Evolutionary conservation across 75 land plant genomes (phyloP), one percentile per base, ranked within the genome.

Genomic region (Chamaecyparis obtusa): DNA sequence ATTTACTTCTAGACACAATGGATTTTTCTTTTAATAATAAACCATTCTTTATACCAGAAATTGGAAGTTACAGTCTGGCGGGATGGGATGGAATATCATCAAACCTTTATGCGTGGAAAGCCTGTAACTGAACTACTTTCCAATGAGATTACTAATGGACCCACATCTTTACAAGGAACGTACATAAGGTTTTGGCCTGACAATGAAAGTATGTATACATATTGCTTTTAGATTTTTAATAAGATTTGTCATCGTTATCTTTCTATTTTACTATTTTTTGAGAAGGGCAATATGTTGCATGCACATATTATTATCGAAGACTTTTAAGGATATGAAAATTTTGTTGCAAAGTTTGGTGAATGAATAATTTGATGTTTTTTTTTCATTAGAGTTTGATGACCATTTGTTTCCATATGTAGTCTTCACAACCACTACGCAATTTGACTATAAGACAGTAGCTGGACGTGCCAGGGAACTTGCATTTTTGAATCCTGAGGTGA

Each of bases 51-150:
- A 37, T 8, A 57, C 41, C 90, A 98, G 99, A 91, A 88, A 79
- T 88, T 98, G 84, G 96, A 98, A 85, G 99, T 96, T 51, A 96
- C 99, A 71, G 96, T 98, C 33, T 98, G 99, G 97, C 91, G 99
- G 36, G 93, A 95, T 91, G 99, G 99, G 78, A 92, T 88, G 87
- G 97, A 98, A 81, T 95, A 93, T 87, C 87, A 87, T 77, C 99
- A 98, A 56, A 92, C 77, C 51, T 98, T 89, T 87, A 88, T 92
- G 46, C 91, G 92, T 86, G 99, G 99, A 83, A 98, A 92, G 90
- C 95, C 99, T 60, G 84, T 94, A n/a, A 91, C 91, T 77, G 71
- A 86, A 64, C 88, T 98, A 71, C 89, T 67, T 24, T 60, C 83
- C 75, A 84, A 86, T 16, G 35, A 60, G 30, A 92, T 96, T 84